A percentile compares a stretch with the other conserved stretches of the same genome.
Conservation (phyloP, 306 rosid genomes). For the Cajanus cajan region DNA sequence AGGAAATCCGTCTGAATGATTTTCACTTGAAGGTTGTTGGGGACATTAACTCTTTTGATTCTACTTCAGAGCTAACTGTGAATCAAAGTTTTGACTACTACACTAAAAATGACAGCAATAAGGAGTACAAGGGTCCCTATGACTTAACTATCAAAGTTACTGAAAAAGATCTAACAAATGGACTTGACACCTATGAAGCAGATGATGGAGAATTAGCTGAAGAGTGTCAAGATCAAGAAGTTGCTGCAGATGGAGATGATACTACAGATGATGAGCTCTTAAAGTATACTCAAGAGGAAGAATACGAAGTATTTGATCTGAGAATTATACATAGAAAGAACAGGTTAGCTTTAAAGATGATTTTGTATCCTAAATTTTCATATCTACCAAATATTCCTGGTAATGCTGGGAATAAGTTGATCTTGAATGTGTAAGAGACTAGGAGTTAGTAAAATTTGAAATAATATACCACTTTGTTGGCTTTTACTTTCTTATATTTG, state of each 20-base stretch:
- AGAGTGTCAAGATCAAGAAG: conserved; percentile 43
- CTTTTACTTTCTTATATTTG: conserved; percentile 3
- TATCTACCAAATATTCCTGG: conserved; percentile 29
- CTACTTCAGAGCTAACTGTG: conserved; percentile 24
- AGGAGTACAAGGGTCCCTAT: conserved; percentile 38
- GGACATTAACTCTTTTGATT: conserved; percentile 48
- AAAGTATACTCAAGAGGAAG: conserved; percentile 53
- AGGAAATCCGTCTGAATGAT: conserved; percentile 46
- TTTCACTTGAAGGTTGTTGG: conserved; percentile 39
- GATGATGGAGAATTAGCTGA: conserved; percentile 32
- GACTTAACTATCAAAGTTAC: conserved; percentile 40
- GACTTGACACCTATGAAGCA: conserved; percentile 31
- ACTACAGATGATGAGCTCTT: conserved; percentile 56
- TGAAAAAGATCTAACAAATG: conserved; percentile 42
- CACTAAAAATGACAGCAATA: conserved; percentile 26
- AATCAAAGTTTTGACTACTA: conserved; percentile 33
- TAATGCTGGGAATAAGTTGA: not conserved
- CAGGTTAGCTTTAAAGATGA: conserved; percentile 56
- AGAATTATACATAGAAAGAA: conserved; percentile 91
- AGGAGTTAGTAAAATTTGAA: conserved; percentile 9
- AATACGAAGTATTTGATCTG: conserved; percentile 78
- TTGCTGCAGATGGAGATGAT: conserved; percentile 51
- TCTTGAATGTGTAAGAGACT: conserved; percentile 16
- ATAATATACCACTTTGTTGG: not conserved
- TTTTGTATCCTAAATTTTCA: conserved; percentile 18